Base-by-base conservation (phyloP, 1,284 basidiomycete genomes). In the Ceratobasidium sp. region DNA sequence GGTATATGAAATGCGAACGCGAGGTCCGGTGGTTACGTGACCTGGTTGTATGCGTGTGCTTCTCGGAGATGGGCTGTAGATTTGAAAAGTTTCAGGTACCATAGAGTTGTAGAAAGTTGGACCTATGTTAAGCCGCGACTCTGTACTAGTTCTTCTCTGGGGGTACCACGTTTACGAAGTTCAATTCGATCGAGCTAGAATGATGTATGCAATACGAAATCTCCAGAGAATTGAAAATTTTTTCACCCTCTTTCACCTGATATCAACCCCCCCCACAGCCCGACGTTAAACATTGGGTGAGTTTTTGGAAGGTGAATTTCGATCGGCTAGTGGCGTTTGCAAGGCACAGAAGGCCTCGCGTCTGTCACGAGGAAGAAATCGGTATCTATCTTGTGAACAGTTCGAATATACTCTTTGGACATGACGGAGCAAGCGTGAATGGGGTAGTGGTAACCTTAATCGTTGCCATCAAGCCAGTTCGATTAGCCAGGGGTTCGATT, bases 401-500 rank as follows among this genome's bases (percentile, higher is more conserved):
- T 6, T n/a, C 29, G 17, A 2, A 49, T 52, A 49, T 13, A 8
- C 37, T 37, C 37, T 37, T 37, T 37, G 37, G 37, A 37, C 37
- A 3, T 8, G 37, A 37, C 37, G 2, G 37, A 37, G 8, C 49
- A 74, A 74, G 70, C 70, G 70, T 74, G 70, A 74, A 74, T 74
- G 70, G 70, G 70, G 70, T 74, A 74, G 70, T 29, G 25, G 25
- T 29, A 29, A 29, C 25, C 25, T 29, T 29, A 29, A 29, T 29
- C 25, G 25, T 29, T 74, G 70, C 70, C 70, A 74, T 32, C 15
- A 37, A 25, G 44, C 32, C 17, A 44, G 37, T 64, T 76, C 74
- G 74, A 76, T 76, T 68, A 76, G 74, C 74, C 74, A 76, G 74
- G 74, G 74, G 74, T 76, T 76, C 74, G 37, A 76, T 76, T 76